Base-by-base conservation (phyloP, 169 alveolate species). In the Theileria annulata region DNA sequence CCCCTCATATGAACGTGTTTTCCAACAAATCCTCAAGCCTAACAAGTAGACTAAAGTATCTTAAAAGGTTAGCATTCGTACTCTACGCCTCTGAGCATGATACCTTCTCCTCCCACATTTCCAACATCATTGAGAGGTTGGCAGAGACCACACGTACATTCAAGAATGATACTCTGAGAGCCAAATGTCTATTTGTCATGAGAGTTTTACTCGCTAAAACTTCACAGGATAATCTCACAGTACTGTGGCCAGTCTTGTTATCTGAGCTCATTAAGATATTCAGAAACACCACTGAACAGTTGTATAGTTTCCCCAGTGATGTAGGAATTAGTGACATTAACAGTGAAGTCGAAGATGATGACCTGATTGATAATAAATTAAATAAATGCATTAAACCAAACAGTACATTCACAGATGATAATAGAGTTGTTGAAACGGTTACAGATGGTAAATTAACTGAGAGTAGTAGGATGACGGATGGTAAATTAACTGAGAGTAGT, bases 181-280 rank as follows among this genome's bases (percentile, higher is more conserved):
- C 90, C 8, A 67, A 77, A 59, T 63, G 79, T 10, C 25, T 83
- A 17, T 59, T 83, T 27, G 86, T 76, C 28, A 83, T 83, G 90
- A 17, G 90, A 66, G 86, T 83, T 2, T 56, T 83, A n/a, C 86
- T 83, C 27, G 60, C 77, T 27, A 83, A 83, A 51, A 71, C 76
- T 80, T 83, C 90, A 23, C 90, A 83, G 66, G 58, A 76, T 68
- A 33, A 83, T 42, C 79, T 83, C 13, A 83, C 86, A 10, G 90
- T 83, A 25, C 63, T 83, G 27, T 83, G 90, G 90, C 90, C 90
- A 2, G 90, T 83, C 37, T 31, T 83, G 58, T 28, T 83, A 15
- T 83, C 90, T 25, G 90, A 83, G 33, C 90, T 83, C 31, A 83
- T 83, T 6, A 83, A 83, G 76, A 77, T 83, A 1, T 83, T 83